These are phyloP conservation scores for Coemansia sp. DNA, from an alignment of 192 early-diverging fungal genomes.

Conservation along the genomic window DNA sequence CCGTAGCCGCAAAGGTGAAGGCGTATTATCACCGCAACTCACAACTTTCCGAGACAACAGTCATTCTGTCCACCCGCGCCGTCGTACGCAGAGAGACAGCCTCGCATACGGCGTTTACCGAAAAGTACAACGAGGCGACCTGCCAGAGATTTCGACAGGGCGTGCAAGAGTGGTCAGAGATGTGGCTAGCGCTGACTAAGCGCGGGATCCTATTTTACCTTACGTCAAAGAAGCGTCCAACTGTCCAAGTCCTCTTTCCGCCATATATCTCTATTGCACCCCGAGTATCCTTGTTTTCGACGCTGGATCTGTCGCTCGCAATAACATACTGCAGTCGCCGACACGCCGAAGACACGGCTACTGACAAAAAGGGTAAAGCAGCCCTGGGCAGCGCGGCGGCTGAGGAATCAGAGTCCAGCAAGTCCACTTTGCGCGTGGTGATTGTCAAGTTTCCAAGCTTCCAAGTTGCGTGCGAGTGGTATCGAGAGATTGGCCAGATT, in stretches of 20 bases:
- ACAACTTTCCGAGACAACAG: conserved; percentile 35
- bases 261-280: conserved; percentile 33
- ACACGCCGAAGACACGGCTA: not conserved
- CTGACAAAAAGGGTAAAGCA: conserved; percentile 15
- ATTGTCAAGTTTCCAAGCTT: conserved; percentile 48
- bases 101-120: conserved; percentile 21
- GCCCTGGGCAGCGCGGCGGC: conserved; percentile 8
- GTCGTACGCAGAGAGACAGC: conserved; percentile 42
- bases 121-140: conserved; percentile 50
- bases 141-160: conserved; percentile 29
- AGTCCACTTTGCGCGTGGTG: conserved; percentile 24
- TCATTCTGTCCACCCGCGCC: conserved; percentile 37
- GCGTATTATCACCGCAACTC: conserved; percentile 28
- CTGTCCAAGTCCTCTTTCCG: conserved; percentile 28
- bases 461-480: conserved; percentile 46
- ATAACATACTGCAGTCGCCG: conserved; percentile 39
- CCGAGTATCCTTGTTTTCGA: conserved; percentile 55
- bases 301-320: conserved; percentile 51
- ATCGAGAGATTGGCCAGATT: conserved; percentile 42
- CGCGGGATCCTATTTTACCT: conserved; percentile 44
- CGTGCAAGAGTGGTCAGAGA: conserved; percentile 51
- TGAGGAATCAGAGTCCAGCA: conserved; percentile 22
- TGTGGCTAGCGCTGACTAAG: conserved; percentile 49
- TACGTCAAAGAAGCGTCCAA: conserved; percentile 28
- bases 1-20: conserved; percentile 37